Evolutionary conservation across 2,329 filamentous ascomycete genomes (phyloP).

Genomic region (Drechslerella dactyloides): DNA sequence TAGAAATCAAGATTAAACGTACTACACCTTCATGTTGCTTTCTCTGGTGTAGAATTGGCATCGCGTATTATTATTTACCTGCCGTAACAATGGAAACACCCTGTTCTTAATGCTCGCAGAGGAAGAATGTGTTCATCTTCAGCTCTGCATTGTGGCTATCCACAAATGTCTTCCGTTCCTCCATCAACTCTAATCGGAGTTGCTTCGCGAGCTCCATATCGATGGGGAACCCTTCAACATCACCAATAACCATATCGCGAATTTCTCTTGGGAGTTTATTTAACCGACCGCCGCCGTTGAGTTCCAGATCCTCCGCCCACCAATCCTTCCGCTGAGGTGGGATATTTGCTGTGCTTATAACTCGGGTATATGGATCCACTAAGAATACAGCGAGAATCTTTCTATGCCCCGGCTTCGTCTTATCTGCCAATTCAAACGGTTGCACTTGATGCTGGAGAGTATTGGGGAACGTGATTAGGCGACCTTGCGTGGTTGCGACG

Average conservation of each 20-base stretch:
- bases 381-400: constrained; percentile 67
- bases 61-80: no score
- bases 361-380: constrained; percentile 62
- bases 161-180: constrained; percentile 21
- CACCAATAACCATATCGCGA: constrained; percentile 20
- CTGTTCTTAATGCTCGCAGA: constrained; percentile 20
- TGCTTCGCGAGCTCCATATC: constrained; percentile 10
- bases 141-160: constrained; percentile 9
- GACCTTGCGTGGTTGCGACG: constrained; percentile 61
- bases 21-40: no score
- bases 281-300: constrained; percentile 9
- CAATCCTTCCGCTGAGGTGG: constrained; percentile 57
- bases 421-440: constrained; percentile 63
- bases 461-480: constrained; percentile 67
- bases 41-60: no score
- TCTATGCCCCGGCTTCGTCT: constrained; percentile 63
- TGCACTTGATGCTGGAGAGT: constrained; percentile 63
- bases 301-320: constrained; percentile 53
- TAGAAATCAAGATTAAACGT: no score
- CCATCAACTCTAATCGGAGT: constrained; percentile 19
- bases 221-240: constrained; percentile 15
- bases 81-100: no score
- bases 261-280: constrained; percentile 16
- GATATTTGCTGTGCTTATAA: constrained; percentile 57
- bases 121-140: constrained; percentile 16